These are phyloP conservation scores for Phymatotrichopsis omnivora DNA, from an alignment of 2,329 filamentous ascomycete genomes.

Conservation along the genomic window DNA sequence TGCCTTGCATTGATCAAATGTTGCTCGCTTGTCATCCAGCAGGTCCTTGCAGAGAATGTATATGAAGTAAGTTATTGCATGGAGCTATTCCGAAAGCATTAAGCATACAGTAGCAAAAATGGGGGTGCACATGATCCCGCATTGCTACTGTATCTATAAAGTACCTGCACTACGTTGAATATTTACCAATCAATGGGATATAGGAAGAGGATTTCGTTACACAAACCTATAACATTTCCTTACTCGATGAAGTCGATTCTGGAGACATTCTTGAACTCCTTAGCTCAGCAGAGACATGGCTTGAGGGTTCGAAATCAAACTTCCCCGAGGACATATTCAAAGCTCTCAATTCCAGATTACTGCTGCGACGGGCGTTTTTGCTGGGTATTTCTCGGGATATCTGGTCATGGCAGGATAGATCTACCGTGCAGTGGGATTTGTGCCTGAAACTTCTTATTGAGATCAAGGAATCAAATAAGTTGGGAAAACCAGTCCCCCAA, in stretches of 20 bases:
- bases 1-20: conserved; percentile 76
- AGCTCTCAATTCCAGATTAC: conserved; percentile 56
- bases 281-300: conserved; percentile 44
- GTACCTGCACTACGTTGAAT: not conserved
- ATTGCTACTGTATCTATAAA: not conserved
- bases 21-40: conserved; percentile 66
- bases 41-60: conserved; percentile 72
- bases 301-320: conserved; percentile 38
- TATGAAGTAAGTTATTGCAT: conserved; percentile 57
- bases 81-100: not conserved
- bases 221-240: conserved; percentile 71
- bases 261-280: conserved; percentile 48
- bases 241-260: conserved; percentile 56
- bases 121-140: no score
- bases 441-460: conserved; percentile 41
- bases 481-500: conserved; percentile 58
- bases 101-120: no score
- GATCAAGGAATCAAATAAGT: conserved; percentile 49
- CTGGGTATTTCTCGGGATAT: conserved; percentile 41
- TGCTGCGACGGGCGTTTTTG: conserved; percentile 57
- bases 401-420: conserved; percentile 39
- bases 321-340: conserved; percentile 34
- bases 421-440: conserved; percentile 32
- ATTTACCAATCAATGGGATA: conserved; percentile 28
- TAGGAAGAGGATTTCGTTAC: conserved; percentile 95